phyloP scores from a whole-genome alignment of 768 basidiomycete species.

The Cytidiella melzeri region DNA sequence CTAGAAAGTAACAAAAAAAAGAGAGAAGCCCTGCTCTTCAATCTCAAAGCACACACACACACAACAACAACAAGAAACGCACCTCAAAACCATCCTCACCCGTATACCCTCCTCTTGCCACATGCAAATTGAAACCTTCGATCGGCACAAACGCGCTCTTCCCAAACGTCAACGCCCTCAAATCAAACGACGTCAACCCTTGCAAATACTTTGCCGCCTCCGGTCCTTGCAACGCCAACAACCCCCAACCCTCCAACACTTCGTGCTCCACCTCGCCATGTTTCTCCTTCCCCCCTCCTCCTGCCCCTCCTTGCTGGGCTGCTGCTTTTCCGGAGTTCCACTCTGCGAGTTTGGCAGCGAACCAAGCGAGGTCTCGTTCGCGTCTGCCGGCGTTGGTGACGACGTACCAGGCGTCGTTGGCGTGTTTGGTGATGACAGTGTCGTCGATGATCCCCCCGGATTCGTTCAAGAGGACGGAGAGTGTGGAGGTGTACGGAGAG shows the following conservation, averaged over 20 bases:
- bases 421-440: slow-evolving; percentile 84
- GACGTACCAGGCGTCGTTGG: slow-evolving; percentile 77
- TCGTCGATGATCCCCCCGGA: slow-evolving; percentile 95
- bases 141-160: slow-evolving; percentile 76
- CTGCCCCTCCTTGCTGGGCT: not conserved
- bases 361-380: slow-evolving; percentile 76
- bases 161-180: slow-evolving; percentile 75
- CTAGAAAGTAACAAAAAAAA: too few species aligned
- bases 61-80: slow-evolving; percentile 8
- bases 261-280: slow-evolving; percentile 72
- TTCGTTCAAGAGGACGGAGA: slow-evolving; percentile 86
- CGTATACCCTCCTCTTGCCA: slow-evolving; percentile 94
- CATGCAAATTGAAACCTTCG: slow-evolving; percentile 73
- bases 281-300: too few species aligned
- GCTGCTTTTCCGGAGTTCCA: slow-evolving; percentile 61
- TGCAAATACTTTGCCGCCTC: slow-evolving; percentile 78
- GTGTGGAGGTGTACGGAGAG: slow-evolving; percentile 69
- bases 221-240: slow-evolving; percentile 92
- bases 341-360: slow-evolving; percentile 55
- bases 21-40: not conserved
- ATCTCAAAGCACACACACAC: not conserved
- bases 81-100: slow-evolving; percentile 99
- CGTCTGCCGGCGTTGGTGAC: slow-evolving; percentile 94
- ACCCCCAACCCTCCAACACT: slow-evolving; percentile 76
- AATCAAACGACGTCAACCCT: slow-evolving; percentile 64